These are phyloP conservation scores for Penicillium aurantiogriseum DNA, from an alignment of 2,329 filamentous ascomycete species.

Conservation along the genomic window DNA sequence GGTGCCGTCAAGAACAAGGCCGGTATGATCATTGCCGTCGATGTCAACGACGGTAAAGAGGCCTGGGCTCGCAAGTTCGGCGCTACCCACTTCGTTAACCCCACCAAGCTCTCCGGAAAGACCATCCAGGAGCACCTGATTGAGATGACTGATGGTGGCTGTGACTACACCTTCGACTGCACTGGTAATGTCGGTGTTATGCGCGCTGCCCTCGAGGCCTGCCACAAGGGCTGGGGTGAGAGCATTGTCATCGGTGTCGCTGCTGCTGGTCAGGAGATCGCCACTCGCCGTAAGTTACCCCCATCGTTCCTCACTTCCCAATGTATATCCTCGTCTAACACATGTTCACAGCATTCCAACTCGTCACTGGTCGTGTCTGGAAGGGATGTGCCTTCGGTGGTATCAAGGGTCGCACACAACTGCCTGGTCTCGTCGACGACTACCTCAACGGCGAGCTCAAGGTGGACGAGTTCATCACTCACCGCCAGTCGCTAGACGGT, in stretches of 20 bases:
- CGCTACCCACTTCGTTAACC: conserved; percentile 96
- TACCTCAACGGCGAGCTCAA: conserved; percentile 89
- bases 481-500: conserved; percentile 75
- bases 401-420: conserved; percentile 94
- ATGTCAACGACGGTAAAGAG: conserved; percentile 87
- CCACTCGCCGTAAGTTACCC: conserved; percentile 74
- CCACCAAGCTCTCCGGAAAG: conserved; percentile 69
- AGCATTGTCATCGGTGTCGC: conserved; percentile 98
- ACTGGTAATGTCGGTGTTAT: conserved; percentile 96
- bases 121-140: conserved; percentile 88
- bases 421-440: conserved; percentile 81
- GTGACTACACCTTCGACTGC: conserved; percentile 99
- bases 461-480: conserved; percentile 99
- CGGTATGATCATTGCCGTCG: conserved; percentile 60
- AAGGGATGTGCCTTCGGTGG: conserved; percentile 97
- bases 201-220: conserved; percentile 92
- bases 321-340: conserved; percentile 10
- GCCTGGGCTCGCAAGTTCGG: conserved; percentile 92
- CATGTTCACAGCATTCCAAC: conserved; percentile 76
- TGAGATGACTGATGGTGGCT: conserved; percentile 96
- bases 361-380: conserved; percentile 97
- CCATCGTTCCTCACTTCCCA: conserved; percentile 6
- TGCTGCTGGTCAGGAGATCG: conserved; percentile 92
- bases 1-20: conserved; percentile 84
- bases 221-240: conserved; percentile 99